These are phyloP conservation scores for Candida glucosophila DNA, from an alignment of 1,139 yeast genomes.

Conservation along the genomic window DNA sequence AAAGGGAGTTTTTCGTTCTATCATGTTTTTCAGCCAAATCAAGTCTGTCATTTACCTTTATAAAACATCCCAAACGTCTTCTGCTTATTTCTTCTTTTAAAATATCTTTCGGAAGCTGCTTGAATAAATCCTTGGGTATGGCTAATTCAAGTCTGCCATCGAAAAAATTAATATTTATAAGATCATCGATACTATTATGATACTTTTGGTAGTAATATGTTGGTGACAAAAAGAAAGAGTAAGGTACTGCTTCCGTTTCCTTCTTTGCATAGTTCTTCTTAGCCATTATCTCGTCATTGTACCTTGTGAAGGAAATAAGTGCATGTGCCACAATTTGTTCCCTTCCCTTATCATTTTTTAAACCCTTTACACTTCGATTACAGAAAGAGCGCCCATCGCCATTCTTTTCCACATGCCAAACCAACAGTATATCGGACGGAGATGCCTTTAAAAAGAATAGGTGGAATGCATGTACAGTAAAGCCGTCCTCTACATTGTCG, in stretches of 20 bases:
- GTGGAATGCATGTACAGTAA: slow-evolving; percentile 33
- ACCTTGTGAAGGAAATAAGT: slow-evolving; percentile 27
- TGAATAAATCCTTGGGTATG: slow-evolving; percentile 13
- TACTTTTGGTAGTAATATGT: slow-evolving; percentile 24
- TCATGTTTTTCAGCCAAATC: slow-evolving; percentile 14
- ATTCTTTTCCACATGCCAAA: slow-evolving; percentile 26
- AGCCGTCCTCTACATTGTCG: slow-evolving; percentile 21
- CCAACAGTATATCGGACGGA: slow-evolving; percentile 17
- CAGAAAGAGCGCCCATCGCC: slow-evolving; percentile 29
- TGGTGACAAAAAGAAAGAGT: slow-evolving; percentile 24
- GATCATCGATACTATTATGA: slow-evolving; percentile 18
- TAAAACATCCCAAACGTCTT: slow-evolving; percentile 25
- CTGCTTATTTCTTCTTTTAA: slow-evolving; percentile 16
- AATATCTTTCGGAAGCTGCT: slow-evolving; percentile 9
- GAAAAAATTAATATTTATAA: slow-evolving; percentile 16
- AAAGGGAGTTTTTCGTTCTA: slow-evolving; percentile 12
- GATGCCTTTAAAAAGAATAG: slow-evolving; percentile 35
- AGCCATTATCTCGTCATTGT: slow-evolving; percentile 15
- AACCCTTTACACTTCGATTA: slow-evolving; percentile 27
- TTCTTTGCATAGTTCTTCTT: slow-evolving; percentile 9
- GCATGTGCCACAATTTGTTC: too few relatives aligned
- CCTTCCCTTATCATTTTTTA: slow-evolving; percentile 32
- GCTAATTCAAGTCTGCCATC: slow-evolving; percentile 17
- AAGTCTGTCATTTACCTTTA: slow-evolving; percentile 23
- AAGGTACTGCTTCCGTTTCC: slow-evolving; percentile 13